Conservation (phyloP, 164 flowering plant species). For the Vitis rupestris region DNA sequence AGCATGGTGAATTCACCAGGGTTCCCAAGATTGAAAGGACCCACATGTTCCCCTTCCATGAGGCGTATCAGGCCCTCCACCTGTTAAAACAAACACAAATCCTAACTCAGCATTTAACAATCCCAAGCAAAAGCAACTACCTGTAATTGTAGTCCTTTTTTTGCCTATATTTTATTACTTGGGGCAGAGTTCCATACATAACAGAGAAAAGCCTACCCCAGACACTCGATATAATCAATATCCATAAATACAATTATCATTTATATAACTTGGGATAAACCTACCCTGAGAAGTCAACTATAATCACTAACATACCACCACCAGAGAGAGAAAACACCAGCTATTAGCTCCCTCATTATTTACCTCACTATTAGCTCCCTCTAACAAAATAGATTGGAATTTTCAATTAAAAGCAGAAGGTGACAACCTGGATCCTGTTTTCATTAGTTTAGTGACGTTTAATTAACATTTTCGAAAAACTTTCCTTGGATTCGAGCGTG, state of each 20-base stretch:
- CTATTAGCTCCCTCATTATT: neutral
- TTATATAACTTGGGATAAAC: neutral
- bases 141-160: neutral
- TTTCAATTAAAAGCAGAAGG: no score
- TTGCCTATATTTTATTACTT: neutral
- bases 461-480: no score
- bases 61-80: constrained; percentile 73
- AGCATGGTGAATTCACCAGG: constrained; percentile 87
- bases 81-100: constrained; percentile 15
- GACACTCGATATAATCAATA: neutral
- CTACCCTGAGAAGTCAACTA: constrained; percentile 8
- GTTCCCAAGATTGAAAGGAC: constrained; percentile 77
- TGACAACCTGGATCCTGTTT: no score
- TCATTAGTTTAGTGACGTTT: no score
- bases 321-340: neutral
- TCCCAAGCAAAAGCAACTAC: neutral
- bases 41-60: constrained; percentile 82
- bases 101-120: neutral
- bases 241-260: no score
- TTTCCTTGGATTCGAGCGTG: no score
- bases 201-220: neutral
- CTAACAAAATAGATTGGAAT: neutral
- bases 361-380: neutral
- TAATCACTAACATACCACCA: neutral
- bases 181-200: neutral